Percentiles rank a stretch among this genome's conserved stretches.
Evolutionary conservation across 371 early-diverging fungal species (phyloP).

Genomic region (Dentiscutata heterogama): DNA sequence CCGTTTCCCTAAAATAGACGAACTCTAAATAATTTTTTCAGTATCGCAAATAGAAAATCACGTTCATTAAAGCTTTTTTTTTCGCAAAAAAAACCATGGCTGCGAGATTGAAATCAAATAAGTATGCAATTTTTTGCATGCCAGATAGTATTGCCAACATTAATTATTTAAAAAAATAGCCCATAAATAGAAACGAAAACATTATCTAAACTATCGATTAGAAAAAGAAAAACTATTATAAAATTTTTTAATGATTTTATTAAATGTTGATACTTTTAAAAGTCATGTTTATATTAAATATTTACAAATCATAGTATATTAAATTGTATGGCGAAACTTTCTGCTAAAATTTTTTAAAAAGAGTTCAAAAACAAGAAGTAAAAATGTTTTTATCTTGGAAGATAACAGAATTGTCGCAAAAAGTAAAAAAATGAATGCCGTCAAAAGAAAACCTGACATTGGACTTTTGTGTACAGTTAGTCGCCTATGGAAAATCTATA

Average conservation of each 20-base stretch:
- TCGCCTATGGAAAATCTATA: too few relatives aligned
- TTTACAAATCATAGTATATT: conserved; percentile 3
- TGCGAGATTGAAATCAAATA: neutral
- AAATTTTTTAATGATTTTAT: neutral
- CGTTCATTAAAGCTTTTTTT: too few relatives aligned
- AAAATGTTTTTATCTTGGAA: neutral
- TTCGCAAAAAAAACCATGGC: too few relatives aligned
- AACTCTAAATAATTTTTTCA: too few relatives aligned
- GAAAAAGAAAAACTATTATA: neutral
- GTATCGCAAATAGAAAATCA: too few relatives aligned
- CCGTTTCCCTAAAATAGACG: too few relatives aligned
- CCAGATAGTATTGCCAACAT: neutral
- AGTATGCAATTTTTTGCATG: neutral
- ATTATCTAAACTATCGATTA: neutral
- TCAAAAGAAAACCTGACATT: too few relatives aligned
- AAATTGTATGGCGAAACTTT: neutral
- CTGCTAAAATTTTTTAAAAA: neutral
- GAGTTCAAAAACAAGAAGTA: conserved; percentile 1
- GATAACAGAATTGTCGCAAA: neutral
- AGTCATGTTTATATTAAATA: neutral
- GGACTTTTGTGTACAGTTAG: too few relatives aligned
- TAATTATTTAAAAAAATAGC: conserved; percentile 1
- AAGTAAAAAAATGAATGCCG: too few relatives aligned
- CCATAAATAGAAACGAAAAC: conserved; percentile 8
- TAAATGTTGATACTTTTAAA: conserved; percentile 11